Evolutionary conservation across 2,329 filamentous ascomycete genomes (phyloP).

Genomic region (Fusarium domesticum): DNA sequence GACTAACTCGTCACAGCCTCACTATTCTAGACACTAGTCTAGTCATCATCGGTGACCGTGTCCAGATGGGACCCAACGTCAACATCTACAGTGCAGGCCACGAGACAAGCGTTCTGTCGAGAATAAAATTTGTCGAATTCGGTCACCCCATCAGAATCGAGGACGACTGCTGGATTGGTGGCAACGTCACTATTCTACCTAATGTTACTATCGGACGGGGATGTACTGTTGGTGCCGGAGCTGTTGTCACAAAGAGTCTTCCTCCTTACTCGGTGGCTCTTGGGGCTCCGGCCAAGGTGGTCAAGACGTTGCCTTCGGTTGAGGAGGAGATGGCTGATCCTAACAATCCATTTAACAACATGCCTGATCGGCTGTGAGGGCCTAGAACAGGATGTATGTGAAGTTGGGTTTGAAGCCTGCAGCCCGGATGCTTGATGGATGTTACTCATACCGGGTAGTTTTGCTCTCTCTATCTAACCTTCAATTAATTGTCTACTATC

Average conservation of each 20-base stretch:
- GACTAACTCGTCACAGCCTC: constrained; percentile 32
- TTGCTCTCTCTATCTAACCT: no score
- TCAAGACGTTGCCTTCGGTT: constrained; percentile 45
- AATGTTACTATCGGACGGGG: constrained; percentile 53
- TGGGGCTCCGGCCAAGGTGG: constrained; percentile 47
- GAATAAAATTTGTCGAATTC: constrained; percentile 47
- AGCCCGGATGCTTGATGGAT: no score
- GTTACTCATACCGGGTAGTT: no score
- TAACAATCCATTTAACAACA: constrained; percentile 26
- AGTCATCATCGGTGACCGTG: constrained; percentile 67
- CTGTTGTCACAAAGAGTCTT: constrained; percentile 49
- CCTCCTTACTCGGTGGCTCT: constrained; percentile 48
- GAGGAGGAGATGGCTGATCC: constrained; percentile 29
- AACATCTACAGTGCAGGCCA: constrained; percentile 69
- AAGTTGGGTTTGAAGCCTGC: no score
- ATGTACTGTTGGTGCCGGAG: constrained; percentile 49
- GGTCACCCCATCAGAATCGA: constrained; percentile 46
- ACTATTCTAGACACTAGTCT: constrained; percentile 71
- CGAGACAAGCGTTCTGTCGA: constrained; percentile 57
- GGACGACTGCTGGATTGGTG: constrained; percentile 56
- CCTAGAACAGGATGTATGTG: no score
- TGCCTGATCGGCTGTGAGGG: constrained; percentile 30
- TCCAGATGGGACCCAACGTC: constrained; percentile 69
- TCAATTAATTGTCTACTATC: no score
- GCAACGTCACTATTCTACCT: constrained; percentile 47